Base-by-base conservation (phyloP, 2,329 filamentous ascomycete species). In the Ophiostoma novo-ulmi region DNA sequence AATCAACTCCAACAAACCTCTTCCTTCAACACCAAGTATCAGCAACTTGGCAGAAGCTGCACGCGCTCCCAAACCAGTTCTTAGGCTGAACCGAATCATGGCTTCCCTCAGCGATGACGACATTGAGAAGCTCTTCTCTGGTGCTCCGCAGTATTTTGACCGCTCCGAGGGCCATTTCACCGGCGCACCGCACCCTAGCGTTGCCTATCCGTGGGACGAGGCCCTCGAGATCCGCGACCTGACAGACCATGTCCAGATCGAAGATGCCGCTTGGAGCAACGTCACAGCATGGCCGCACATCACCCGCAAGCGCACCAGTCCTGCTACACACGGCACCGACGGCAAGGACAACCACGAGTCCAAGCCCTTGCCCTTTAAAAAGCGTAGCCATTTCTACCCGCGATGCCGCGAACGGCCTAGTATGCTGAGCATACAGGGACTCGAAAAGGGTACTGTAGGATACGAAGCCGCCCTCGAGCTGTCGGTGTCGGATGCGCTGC, bases 101-200 rank as follows among this genome's bases (percentile, higher is more conserved):
- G 81, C 86, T 64, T 84, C 84, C 67, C 81, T 90, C 71, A 84
- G 80, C 75, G 83, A 87, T 65, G 80, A 82, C 58, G 87, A 91
- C 74, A 80, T 92, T 69, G 87, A 89, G 79, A 87, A 88, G 78
- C 84, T 92, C 75, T 92, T 92, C 81, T 90, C 89, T 36, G 89
- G 90, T n/a, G 90, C 90, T 63, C 90, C 90, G 73, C 89, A 91
- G 77, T 92, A 89, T 80, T 88, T 88, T 77, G 84, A 87, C 74
- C 84, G 86, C 69, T 85, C 83, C 71, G 84, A 87, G 75, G 85
- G 85, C 55, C 85, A 88, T 77, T 85, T 83, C 77, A 84, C 83
- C 71, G 87, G 84, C 68, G 85, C 87, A 52, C 85, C 86, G 31
- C 84, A 87, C 75, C 88, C 89, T 31, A 87, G 83, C 67, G 87